phyloP scores from a whole-genome alignment of 2,329 filamentous ascomycete species.

The Ophiosphaerella herpotricha region DNA sequence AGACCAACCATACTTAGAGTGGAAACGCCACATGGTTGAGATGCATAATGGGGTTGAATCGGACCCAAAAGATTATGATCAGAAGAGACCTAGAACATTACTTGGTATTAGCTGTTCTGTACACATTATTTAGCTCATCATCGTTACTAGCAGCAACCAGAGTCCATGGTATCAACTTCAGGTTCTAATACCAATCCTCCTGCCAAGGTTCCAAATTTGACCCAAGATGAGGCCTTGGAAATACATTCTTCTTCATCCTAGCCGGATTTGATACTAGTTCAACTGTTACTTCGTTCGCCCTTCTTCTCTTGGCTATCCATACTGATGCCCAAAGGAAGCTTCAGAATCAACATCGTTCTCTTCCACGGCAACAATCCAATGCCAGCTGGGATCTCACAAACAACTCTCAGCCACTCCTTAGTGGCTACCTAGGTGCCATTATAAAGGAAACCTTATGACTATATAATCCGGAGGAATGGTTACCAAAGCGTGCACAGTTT shows the following conservation, averaged over 20 bases:
- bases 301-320: slow-evolving; percentile 44
- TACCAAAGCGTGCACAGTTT: too few species aligned
- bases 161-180: too few species aligned
- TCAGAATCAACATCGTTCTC: neutral
- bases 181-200: too few species aligned
- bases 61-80: neutral
- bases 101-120: too few species aligned
- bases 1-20: neutral
- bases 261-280: slow-evolving; percentile 41
- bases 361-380: neutral
- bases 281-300: slow-evolving; percentile 49
- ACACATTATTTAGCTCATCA: too few species aligned
- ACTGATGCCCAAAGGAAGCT: neutral
- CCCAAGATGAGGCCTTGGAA: slow-evolving; percentile 14
- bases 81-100: too few species aligned
- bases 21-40: neutral
- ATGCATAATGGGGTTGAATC: slow-evolving; percentile 3
- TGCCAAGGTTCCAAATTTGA: neutral
- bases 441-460: slow-evolving; percentile 15
- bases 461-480: slow-evolving; percentile 10
- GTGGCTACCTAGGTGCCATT: slow-evolving; percentile 14
- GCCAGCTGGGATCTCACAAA: neutral
- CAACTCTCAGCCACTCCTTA: slow-evolving; percentile 6
- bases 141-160: too few species aligned
- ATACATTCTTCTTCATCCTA: slow-evolving; percentile 17